These are phyloP conservation scores for Fusarium sp. DNA, from an alignment of 2,329 filamentous ascomycete genomes.

Conservation along the genomic window DNA sequence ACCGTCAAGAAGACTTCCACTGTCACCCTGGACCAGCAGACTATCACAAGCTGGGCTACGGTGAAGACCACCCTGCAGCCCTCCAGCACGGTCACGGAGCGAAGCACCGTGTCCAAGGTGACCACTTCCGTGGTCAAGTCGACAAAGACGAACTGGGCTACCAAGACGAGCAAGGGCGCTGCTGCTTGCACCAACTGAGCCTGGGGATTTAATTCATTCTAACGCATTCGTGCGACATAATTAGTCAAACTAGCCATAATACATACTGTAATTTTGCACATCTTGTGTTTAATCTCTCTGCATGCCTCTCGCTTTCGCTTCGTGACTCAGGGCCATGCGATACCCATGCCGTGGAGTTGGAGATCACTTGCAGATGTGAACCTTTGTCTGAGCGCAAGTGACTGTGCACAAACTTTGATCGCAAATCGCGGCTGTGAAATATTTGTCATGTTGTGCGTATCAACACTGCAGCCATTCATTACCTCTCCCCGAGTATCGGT, in stretches of 20 bases:
- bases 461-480: background rate
- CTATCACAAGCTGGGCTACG: conserved; percentile 30
- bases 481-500: background rate
- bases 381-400: conserved; percentile 16
- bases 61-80: conserved; percentile 38
- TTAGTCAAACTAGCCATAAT: background rate
- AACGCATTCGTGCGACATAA: background rate
- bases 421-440: background rate
- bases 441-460: background rate
- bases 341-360: conserved; percentile 21
- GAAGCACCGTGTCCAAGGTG: conserved; percentile 24
- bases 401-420: conserved; percentile 13
- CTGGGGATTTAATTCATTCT: background rate
- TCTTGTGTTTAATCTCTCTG: background rate
- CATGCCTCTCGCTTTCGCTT: background rate
- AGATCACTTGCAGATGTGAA: conserved; percentile 27
- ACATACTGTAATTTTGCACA: background rate
- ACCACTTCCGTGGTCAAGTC: conserved; percentile 24
- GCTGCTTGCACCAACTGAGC: conserved; percentile 16
- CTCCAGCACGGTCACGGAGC: conserved; percentile 22
- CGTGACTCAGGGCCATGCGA: background rate
- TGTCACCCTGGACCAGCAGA: background rate
- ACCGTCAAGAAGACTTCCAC: conserved; percentile 23
- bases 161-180: conserved; percentile 27
- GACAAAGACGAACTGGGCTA: conserved; percentile 22